phyloP scores from a whole-genome alignment of 2,329 filamentous ascomycete species.

The Hypomyces perniciosus region DNA sequence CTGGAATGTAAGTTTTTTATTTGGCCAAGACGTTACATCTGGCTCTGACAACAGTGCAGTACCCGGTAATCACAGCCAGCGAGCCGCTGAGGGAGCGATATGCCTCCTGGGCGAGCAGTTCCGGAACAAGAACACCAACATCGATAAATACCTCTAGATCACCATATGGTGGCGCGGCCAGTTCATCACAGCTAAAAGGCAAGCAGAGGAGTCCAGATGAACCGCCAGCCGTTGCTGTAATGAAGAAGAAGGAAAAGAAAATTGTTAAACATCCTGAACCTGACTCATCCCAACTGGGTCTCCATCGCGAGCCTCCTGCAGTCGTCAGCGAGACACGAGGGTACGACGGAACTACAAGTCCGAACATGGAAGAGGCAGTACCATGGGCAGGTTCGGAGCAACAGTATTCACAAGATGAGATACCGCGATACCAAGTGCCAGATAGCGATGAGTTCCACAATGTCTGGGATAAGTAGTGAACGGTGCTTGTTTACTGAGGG shows the following conservation, averaged over 20 bases:
- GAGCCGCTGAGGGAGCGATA: slow-evolving; percentile 68
- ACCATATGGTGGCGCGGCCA: slow-evolving; percentile 22
- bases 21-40: slow-evolving; percentile 14
- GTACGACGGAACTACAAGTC: slow-evolving; percentile 1
- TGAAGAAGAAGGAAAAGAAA: slow-evolving; percentile 34
- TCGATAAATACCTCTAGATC: not conserved
- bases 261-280: slow-evolving; percentile 30
- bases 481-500: not conserved
- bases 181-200: slow-evolving; percentile 21
- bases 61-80: slow-evolving; percentile 82
- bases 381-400: slow-evolving; percentile 6
- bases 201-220: slow-evolving; percentile 20
- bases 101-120: slow-evolving; percentile 13
- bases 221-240: slow-evolving; percentile 28
- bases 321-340: slow-evolving; percentile 2
- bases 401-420: slow-evolving; percentile 12
- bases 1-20: slow-evolving; percentile 71
- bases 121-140: slow-evolving; percentile 5
- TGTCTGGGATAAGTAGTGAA: slow-evolving; percentile 32
- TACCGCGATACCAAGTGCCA: slow-evolving; percentile 25
- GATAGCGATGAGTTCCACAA: slow-evolving; percentile 41
- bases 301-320: slow-evolving; percentile 19
- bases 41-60: slow-evolving; percentile 45
- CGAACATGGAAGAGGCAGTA: slow-evolving; percentile 15
- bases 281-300: slow-evolving; percentile 22